A percentile compares a stretch with the other conserved stretches of the same genome.
Conservation (phyloP, 2,329 filamentous ascomycete genomes). For the Sporothrix mexicana region DNA sequence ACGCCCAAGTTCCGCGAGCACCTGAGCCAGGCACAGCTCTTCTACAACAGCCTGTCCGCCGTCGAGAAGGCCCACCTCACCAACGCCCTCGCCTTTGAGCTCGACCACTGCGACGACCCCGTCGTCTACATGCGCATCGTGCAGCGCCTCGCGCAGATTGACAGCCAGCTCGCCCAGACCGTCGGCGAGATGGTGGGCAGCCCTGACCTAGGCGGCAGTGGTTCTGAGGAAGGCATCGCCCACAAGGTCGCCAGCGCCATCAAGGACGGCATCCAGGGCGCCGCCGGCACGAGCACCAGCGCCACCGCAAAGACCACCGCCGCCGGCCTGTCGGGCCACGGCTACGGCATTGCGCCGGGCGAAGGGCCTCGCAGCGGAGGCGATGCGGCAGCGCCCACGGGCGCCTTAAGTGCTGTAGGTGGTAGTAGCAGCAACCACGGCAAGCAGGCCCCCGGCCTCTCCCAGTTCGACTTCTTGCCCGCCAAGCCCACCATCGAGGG, state of each 20-base stretch:
- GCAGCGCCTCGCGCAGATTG: conserved; percentile 72
- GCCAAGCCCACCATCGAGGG: background rate
- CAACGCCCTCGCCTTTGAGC: conserved; percentile 69
- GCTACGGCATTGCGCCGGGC: too few species aligned
- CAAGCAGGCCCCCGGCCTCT: background rate
- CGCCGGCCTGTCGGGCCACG: too few species aligned
- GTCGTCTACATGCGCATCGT: conserved; percentile 75
- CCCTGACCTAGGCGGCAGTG: too few species aligned
- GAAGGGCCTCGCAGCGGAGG: too few species aligned
- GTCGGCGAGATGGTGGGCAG: conserved; percentile 19
- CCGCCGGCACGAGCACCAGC: too few species aligned
- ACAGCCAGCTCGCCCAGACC: conserved; percentile 59
- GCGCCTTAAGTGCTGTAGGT: background rate
- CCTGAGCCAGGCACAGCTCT: conserved; percentile 77
- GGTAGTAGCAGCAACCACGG: background rate
- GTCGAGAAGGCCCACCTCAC: conserved; percentile 69
- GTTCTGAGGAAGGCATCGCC: background rate
- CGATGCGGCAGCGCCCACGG: too few species aligned
- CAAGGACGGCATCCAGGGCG: too few species aligned
- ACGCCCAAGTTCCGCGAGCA: conserved; percentile 80
- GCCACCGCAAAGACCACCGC: too few species aligned
- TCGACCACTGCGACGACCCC: conserved; percentile 82
- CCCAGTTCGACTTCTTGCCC: conserved; percentile 15
- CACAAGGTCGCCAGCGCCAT: too few species aligned
- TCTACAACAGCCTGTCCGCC: conserved; percentile 76